Evolutionary conservation across 2,329 filamentous ascomycete genomes (phyloP).

Genomic region (Curvularia eragrostidis): DNA sequence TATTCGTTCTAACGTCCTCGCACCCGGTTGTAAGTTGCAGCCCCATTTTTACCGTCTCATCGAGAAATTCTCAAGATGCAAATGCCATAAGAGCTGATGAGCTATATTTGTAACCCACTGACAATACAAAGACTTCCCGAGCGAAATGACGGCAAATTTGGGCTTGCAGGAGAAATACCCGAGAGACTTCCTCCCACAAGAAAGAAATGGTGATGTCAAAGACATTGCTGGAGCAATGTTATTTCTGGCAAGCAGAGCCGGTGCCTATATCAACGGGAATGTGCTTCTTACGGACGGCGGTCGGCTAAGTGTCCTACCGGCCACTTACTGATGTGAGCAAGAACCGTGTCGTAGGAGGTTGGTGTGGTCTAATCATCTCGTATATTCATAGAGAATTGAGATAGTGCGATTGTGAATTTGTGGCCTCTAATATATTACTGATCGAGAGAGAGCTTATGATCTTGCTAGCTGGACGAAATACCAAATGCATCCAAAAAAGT

Average conservation of each 20-base stretch:
- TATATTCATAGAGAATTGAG: background rate
- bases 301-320: conserved; percentile 14
- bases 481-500: conserved; percentile 32
- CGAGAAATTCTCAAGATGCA: too few species aligned
- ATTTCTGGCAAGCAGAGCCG: conserved; percentile 53
- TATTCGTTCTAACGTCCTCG: conserved; percentile 58
- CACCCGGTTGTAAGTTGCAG: conserved; percentile 49
- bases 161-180: conserved; percentile 1
- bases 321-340: conserved; percentile 18
- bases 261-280: conserved; percentile 43
- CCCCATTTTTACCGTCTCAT: background rate
- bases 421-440: background rate
- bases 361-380: background rate
- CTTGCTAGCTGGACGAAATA: conserved; percentile 38
- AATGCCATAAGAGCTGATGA: background rate
- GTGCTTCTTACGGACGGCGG: conserved; percentile 26
- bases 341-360: too few species aligned
- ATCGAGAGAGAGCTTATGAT: conserved; percentile 28
- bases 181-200: conserved; percentile 18
- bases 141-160: conserved; percentile 18
- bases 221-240: conserved; percentile 55
- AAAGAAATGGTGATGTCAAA: conserved; percentile 49
- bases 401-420: background rate
- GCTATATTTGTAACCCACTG: background rate
- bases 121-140: conserved; percentile 18